phyloP scores from a whole-genome alignment of 108 stramenopile genomes.

The Nitzschia sp. region DNA sequence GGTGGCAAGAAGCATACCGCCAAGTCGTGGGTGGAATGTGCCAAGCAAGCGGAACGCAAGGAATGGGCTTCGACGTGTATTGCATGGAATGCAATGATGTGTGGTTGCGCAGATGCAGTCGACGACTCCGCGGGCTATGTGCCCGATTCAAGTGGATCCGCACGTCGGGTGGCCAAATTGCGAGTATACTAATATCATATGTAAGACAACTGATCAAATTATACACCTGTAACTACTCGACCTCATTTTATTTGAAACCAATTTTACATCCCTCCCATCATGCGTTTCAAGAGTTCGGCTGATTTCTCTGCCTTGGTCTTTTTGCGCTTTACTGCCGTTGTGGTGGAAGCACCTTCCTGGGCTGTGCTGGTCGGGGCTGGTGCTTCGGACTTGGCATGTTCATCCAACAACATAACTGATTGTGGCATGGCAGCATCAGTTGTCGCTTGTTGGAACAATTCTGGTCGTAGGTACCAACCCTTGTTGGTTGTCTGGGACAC shows the following conservation, averaged over 20 bases:
- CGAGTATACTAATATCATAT: neutral
- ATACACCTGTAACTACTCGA: no score
- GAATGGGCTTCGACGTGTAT: slow-evolving; percentile 7
- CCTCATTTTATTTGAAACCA: no score
- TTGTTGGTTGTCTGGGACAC: neutral
- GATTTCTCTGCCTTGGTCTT: slow-evolving; percentile 38
- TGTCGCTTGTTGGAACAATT: slow-evolving; percentile 13
- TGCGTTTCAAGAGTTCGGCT: slow-evolving; percentile 42
- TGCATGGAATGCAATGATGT: neutral
- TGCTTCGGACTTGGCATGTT: neutral
- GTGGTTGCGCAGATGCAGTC: neutral
- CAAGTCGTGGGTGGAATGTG: slow-evolving; percentile 16
- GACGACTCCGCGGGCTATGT: neutral
- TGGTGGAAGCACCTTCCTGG: neutral
- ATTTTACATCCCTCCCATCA: slow-evolving; percentile 41
- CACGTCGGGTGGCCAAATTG: neutral
- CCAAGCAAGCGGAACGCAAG: slow-evolving; percentile 14
- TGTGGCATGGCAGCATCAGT: slow-evolving; percentile 15
- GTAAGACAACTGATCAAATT: no score
- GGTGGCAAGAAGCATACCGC: neutral
- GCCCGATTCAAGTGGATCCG: no score
- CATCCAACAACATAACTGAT: slow-evolving; percentile 22
- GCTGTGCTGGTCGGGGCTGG: no score
- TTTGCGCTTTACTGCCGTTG: slow-evolving; percentile 15
- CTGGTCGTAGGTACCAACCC: slow-evolving; percentile 31